Evolutionary conservation across 2,329 filamentous ascomycete species (phyloP).

Genomic region (Fusarium hainanense): DNA sequence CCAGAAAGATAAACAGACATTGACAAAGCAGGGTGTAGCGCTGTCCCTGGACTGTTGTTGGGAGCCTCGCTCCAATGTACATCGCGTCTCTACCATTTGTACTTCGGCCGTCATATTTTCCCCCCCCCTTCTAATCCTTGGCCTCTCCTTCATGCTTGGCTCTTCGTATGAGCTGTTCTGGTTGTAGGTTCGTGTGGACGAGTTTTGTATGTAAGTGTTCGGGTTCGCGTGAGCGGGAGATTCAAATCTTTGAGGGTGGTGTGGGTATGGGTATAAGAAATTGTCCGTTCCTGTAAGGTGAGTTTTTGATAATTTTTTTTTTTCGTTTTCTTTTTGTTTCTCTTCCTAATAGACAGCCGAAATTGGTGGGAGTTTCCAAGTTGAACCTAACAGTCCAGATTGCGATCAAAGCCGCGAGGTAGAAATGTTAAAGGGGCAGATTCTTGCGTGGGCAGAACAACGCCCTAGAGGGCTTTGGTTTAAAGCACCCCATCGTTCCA

Average conservation of each 20-base stretch:
- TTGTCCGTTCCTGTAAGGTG: slow-evolving; percentile 8
- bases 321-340: not conserved
- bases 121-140: slow-evolving; percentile 10
- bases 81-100: not conserved
- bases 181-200: slow-evolving; percentile 30
- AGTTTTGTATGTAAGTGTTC: slow-evolving; percentile 37
- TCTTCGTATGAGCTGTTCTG: slow-evolving; percentile 9
- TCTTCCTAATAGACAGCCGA: not conserved
- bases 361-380: not conserved
- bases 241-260: slow-evolving; percentile 43
- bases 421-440: not conserved
- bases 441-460: slow-evolving; percentile 24
- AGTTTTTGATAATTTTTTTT: slow-evolving; percentile 5
- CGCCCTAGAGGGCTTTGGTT: slow-evolving; percentile 3
- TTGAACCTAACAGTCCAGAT: slow-evolving; percentile 1
- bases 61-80: slow-evolving; percentile 19
- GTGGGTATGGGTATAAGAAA: slow-evolving; percentile 44
- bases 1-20: slow-evolving; percentile 27
- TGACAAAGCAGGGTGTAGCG: slow-evolving; percentile 25
- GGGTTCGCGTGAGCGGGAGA: slow-evolving; percentile 52
- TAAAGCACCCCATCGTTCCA: slow-evolving; percentile 11
- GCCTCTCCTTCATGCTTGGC: slow-evolving; percentile 4
- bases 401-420: slow-evolving; percentile 1
- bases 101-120: slow-evolving; percentile 11
- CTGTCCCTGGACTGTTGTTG: slow-evolving; percentile 29